A percentile compares a stretch with the other conserved stretches of the same genome.
Conservation (phyloP, 495 filamentous ascomycete genomes). For the Trichoderma virens region DNA sequence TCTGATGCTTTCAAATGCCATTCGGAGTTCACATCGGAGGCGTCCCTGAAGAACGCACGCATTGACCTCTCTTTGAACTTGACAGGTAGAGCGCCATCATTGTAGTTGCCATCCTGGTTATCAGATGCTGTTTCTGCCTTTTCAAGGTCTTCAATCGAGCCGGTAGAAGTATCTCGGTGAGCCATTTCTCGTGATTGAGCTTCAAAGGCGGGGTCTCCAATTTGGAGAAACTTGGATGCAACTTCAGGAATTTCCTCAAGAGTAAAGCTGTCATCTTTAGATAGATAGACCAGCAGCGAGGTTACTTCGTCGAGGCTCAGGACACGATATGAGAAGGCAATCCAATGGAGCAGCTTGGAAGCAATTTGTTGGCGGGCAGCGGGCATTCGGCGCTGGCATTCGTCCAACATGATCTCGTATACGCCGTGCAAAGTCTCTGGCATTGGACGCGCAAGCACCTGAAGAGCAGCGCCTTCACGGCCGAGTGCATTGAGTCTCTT, state of each 20-base stretch:
- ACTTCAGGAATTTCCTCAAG: conserved; percentile 13
- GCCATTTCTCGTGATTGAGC: not conserved
- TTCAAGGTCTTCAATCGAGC: conserved; percentile 14
- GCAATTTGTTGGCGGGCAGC: conserved; percentile 13
- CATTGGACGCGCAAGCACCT: conserved; percentile 13
- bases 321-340: conserved; percentile 16
- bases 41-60: conserved; percentile 18
- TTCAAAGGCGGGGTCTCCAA: conserved; percentile 9
- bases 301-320: conserved; percentile 18
- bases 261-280: conserved; percentile 1
- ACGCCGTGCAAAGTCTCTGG: conserved; percentile 14
- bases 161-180: not conserved
- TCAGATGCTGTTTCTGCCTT: conserved; percentile 12
- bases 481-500: conserved; percentile 16
- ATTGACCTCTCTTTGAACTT: conserved; percentile 21
- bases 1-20: not conserved
- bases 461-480: conserved; percentile 16
- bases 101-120: conserved; percentile 12
- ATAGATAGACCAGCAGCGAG: conserved; percentile 14
- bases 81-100: conserved; percentile 14
- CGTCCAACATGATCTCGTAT: conserved; percentile 17
- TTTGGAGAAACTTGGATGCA: not conserved
- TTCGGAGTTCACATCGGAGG: not conserved
- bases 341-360: conserved; percentile 16
- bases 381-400: conserved; percentile 13